Evolutionary conservation across 1,284 basidiomycete genomes (phyloP).

Genomic region (Sanghuangporus baumii): DNA sequence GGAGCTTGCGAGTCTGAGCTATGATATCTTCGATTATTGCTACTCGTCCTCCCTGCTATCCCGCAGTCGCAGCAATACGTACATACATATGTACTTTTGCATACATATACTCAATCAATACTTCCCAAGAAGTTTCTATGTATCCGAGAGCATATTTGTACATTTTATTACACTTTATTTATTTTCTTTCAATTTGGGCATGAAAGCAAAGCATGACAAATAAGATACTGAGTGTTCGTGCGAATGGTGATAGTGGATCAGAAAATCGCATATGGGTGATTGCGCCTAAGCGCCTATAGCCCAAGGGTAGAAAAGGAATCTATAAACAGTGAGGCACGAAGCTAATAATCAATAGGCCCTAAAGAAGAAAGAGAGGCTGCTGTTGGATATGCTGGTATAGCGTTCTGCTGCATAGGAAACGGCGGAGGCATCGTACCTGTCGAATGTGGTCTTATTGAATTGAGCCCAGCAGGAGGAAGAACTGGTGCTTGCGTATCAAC

Average conservation of each 20-base stretch:
- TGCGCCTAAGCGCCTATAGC: constrained; percentile 1
- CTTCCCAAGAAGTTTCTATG: background rate
- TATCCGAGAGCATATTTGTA: constrained; percentile 5
- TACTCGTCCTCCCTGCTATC: background rate
- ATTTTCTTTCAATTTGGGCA: background rate
- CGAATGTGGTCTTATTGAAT: constrained; percentile 13
- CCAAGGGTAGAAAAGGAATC: constrained; percentile 4
- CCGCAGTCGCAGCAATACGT: background rate
- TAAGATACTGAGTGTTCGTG: constrained; percentile 14
- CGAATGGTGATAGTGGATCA: constrained; percentile 4
- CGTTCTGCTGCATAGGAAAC: background rate
- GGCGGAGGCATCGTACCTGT: constrained; percentile 15
- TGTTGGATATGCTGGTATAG: constrained; percentile 6
- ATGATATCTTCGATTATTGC: background rate
- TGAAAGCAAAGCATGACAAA: constrained; percentile 10
- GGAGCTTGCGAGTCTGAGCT: constrained; percentile 23
- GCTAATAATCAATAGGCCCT: constrained; percentile 7
- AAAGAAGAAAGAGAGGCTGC: constrained; percentile 2
- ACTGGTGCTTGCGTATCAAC: constrained; percentile 10
- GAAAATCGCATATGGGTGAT: background rate
- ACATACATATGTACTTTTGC: background rate
- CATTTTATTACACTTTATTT: constrained; percentile 5
- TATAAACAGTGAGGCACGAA: background rate
- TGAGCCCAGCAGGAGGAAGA: constrained; percentile 9
- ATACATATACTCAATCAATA: background rate